phyloP scores from a whole-genome alignment of 805 yeast genomes.

The Candida stauntonica region DNA sequence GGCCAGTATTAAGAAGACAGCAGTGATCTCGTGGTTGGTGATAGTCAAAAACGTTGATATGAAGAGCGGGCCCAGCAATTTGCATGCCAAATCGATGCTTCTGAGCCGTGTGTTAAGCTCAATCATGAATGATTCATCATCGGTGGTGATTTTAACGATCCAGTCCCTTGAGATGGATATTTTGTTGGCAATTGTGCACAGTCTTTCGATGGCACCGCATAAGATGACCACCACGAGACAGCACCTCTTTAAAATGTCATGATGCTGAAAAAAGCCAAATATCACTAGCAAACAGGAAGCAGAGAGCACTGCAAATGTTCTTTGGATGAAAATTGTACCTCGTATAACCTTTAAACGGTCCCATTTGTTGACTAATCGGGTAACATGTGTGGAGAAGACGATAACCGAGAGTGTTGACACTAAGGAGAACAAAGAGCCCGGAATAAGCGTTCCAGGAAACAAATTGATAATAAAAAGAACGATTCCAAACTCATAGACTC shows the following conservation, averaged over 20 bases:
- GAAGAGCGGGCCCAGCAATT: slow-evolving; percentile 34
- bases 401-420: slow-evolving; percentile 28
- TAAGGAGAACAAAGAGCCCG: slow-evolving; percentile 34
- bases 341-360: slow-evolving; percentile 30
- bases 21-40: slow-evolving; percentile 23
- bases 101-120: slow-evolving; percentile 33
- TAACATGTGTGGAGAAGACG: slow-evolving; percentile 26
- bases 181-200: slow-evolving; percentile 32
- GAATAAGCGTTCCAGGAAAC: slow-evolving; percentile 32
- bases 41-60: slow-evolving; percentile 30
- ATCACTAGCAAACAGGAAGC: slow-evolving; percentile 10
- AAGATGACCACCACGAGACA: slow-evolving; percentile 22
- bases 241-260: slow-evolving; percentile 6
- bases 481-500: slow-evolving; percentile 37
- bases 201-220: slow-evolving; percentile 33
- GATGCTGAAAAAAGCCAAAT: slow-evolving; percentile 11
- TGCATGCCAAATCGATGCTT: slow-evolving; percentile 35
- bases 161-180: slow-evolving; percentile 39
- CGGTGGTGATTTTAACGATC: slow-evolving; percentile 34
- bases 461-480: slow-evolving; percentile 32
- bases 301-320: slow-evolving; percentile 19
- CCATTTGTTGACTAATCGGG: slow-evolving; percentile 28
- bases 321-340: slow-evolving; percentile 28
- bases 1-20: slow-evolving; percentile 26
- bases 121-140: slow-evolving; percentile 24